phyloP scores from a whole-genome alignment of 768 basidiomycete genomes.

The Agrocybe chaxingu region DNA sequence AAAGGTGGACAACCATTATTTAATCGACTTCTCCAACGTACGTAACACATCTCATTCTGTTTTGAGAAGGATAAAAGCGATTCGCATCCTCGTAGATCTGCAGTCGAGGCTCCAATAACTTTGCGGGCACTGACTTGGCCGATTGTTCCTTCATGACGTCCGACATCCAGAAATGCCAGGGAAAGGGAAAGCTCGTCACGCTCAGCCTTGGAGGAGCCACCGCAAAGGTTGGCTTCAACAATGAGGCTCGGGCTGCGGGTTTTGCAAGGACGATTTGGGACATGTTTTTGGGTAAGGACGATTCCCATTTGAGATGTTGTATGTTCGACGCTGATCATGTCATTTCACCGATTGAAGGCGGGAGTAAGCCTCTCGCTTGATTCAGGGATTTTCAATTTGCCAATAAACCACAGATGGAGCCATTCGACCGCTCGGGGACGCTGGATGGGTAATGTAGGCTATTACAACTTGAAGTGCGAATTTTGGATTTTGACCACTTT shows the following conservation, averaged over 20 bases:
- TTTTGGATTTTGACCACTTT: neutral
- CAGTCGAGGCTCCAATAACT: constrained; percentile 43
- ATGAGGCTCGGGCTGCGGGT: constrained; percentile 45
- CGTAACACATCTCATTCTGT: constrained; percentile 5
- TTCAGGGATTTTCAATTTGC: neutral
- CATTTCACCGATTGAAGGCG: constrained; percentile 16
- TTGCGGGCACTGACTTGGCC: constrained; percentile 58
- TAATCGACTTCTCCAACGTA: constrained; percentile 63
- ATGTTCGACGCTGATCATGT: too few relatives aligned
- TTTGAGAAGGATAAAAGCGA: neutral
- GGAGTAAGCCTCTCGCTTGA: constrained; percentile 21
- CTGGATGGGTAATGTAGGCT: constrained; percentile 56
- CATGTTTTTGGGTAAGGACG: constrained; percentile 53
- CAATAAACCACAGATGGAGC: constrained; percentile 22
- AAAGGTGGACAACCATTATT: constrained; percentile 47
- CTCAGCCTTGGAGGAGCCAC: constrained; percentile 57
- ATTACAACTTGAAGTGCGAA: neutral
- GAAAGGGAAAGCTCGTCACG: constrained; percentile 53
- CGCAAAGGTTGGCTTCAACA: constrained; percentile 53
- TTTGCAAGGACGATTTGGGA: constrained; percentile 70
- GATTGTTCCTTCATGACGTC: constrained; percentile 60
- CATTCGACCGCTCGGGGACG: constrained; percentile 65
- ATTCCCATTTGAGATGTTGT: neutral
- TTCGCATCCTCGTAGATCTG: constrained; percentile 42
- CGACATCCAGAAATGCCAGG: constrained; percentile 64